Conservation (phyloP, 2,329 filamentous ascomycete genomes). For the Raffaelea ambrosiae region DNA sequence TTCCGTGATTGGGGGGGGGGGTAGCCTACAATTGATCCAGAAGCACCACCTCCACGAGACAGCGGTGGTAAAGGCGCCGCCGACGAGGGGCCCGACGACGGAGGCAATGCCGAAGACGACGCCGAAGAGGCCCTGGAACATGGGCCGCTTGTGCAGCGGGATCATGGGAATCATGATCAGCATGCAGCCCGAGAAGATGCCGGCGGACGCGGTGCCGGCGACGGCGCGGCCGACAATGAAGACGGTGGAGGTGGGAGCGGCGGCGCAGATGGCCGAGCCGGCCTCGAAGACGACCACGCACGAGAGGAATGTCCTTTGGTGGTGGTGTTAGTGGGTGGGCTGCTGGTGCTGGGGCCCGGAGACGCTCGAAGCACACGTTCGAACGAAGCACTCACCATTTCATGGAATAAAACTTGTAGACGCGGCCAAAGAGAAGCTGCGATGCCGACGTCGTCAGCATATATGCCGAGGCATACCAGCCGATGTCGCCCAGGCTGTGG, state of each 20-base stretch:
- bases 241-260: conserved; percentile 41
- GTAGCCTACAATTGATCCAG: conserved; percentile 37
- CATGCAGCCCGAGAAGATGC: conserved; percentile 49
- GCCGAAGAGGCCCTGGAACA: conserved; percentile 49
- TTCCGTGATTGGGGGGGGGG: no score
- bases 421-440: conserved; percentile 43
- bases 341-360: no score
- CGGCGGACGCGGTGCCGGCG: conserved; percentile 46
- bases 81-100: conserved; percentile 44
- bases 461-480: conserved; percentile 56
- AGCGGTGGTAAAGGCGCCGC: conserved; percentile 44
- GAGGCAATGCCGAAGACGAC: conserved; percentile 47
- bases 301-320: conserved; percentile 31
- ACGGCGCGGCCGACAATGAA: conserved; percentile 51
- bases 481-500: conserved; percentile 49
- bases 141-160: conserved; percentile 50
- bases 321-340: no score
- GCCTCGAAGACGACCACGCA: conserved; percentile 44
- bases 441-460: conserved; percentile 51
- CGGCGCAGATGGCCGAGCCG: conserved; percentile 46
- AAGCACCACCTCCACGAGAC: conserved; percentile 51
- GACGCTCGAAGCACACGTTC: no score
- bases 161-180: conserved; percentile 50
- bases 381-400: conserved; percentile 37
- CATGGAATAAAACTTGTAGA: conserved; percentile 46